These are phyloP conservation scores for Lachancea kluyveri DNA, from an alignment of 805 yeast species.

Conservation along the genomic window DNA sequence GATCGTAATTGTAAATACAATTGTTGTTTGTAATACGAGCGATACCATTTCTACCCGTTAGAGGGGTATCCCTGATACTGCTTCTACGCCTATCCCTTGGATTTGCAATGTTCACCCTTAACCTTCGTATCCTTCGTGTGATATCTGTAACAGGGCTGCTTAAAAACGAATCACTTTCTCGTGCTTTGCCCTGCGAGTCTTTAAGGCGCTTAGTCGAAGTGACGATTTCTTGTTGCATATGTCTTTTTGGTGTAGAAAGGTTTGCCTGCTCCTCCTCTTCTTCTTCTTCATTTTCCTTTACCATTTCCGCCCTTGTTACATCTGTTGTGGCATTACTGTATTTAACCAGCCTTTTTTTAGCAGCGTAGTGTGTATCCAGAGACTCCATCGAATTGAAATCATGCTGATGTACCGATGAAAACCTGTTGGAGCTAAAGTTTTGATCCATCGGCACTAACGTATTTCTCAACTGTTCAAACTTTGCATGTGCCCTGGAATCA, in stretches of 20 bases:
- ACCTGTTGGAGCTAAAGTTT: slow-evolving; percentile 5
- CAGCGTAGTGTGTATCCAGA: slow-evolving; percentile 29
- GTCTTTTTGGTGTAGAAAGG: slow-evolving; percentile 7
- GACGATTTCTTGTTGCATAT: background rate
- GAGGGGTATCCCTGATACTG: slow-evolving; percentile 14
- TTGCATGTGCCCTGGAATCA: slow-evolving; percentile 29
- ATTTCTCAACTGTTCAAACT: slow-evolving; percentile 10
- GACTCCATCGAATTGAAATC: slow-evolving; percentile 31
- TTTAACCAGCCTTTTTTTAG: slow-evolving; percentile 1
- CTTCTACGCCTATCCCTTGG: slow-evolving; percentile 8
- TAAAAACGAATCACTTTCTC: slow-evolving; percentile 4
- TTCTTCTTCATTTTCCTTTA: background rate
- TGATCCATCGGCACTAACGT: slow-evolving; percentile 10
- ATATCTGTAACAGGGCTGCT: slow-evolving; percentile 20
- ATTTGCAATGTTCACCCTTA: slow-evolving; percentile 14
- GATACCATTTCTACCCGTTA: too few species aligned
- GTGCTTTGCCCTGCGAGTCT: slow-evolving; percentile 2
- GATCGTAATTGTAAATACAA: too few species aligned
- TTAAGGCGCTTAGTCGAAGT: slow-evolving; percentile 5
- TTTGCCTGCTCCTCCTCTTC: slow-evolving; percentile 1
- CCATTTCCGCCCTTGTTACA: background rate
- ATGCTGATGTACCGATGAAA: slow-evolving; percentile 17
- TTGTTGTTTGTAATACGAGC: too few species aligned
- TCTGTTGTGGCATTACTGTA: background rate
- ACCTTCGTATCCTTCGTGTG: slow-evolving; percentile 23